phyloP scores from a whole-genome alignment of 768 basidiomycete genomes.

The Pleurotus ostreatus region DNA sequence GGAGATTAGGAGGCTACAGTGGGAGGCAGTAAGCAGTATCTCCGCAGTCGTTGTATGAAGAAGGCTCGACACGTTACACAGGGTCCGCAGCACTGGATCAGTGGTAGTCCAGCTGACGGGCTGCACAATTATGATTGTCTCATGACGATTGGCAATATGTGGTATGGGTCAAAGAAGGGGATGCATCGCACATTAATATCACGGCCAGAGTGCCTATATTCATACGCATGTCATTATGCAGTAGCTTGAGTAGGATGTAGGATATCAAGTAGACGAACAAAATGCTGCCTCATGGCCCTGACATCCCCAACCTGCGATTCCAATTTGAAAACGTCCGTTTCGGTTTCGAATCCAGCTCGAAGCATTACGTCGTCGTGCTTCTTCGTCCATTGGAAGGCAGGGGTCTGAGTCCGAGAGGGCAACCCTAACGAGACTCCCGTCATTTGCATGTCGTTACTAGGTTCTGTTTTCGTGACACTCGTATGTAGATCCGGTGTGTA shows the following conservation, averaged over 20 bases:
- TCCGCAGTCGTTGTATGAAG: slow-evolving; percentile 2
- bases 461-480: not conserved
- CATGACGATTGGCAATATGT: too few species aligned
- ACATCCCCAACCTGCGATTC: slow-evolving; percentile 3
- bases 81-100: not conserved
- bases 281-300: not conserved
- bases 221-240: not conserved
- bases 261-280: not conserved
- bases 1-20: not conserved
- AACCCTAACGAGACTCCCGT: not conserved
- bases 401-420: too few species aligned
- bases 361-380: not conserved
- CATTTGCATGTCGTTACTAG: not conserved
- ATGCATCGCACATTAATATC: too few species aligned
- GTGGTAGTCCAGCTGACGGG: too few species aligned
- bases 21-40: slow-evolving; percentile 7
- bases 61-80: not conserved
- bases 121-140: too few species aligned
- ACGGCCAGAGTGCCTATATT: too few species aligned
- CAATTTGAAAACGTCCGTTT: not conserved
- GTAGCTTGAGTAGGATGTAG: not conserved
- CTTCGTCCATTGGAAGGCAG: not conserved
- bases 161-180: too few species aligned
- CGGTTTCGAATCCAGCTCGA: not conserved
- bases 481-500: not conserved